Conservation (phyloP, 2,329 filamentous ascomycete genomes). For the Beauveria sp. region DNA sequence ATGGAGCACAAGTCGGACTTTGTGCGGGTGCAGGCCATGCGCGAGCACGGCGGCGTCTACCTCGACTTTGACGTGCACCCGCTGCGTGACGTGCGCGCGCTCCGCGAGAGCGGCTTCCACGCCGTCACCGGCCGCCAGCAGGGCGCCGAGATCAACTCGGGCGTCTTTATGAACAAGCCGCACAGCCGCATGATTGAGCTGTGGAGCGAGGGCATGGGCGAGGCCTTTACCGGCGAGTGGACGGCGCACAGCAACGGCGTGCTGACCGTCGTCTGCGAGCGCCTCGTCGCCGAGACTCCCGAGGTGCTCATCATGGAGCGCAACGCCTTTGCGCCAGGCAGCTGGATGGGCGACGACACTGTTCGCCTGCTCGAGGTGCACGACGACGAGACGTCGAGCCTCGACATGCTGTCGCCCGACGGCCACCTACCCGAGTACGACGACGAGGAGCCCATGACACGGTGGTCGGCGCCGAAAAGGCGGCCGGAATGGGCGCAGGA, state of each 20-base stretch:
- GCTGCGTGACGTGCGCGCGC: conserved; percentile 8
- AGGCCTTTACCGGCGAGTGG: conserved; percentile 18
- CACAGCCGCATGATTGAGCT: not conserved
- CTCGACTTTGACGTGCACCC: conserved; percentile 14
- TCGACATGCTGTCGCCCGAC: not conserved
- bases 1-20: conserved; percentile 19
- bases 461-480: not conserved
- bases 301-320: conserved; percentile 18
- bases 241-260: conserved; percentile 17
- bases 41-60: conserved; percentile 13
- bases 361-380: conserved; percentile 9
- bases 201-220: conserved; percentile 14
- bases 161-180: conserved; percentile 11
- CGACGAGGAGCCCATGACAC: not conserved
- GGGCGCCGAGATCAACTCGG: conserved; percentile 12
- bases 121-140: conserved; percentile 11
- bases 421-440: not conserved
- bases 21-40: conserved; percentile 15
- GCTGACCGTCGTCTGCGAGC: conserved; percentile 31
- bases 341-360: conserved; percentile 11
- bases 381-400: conserved; percentile 3
- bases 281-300: conserved; percentile 27
- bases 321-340: conserved; percentile 15
- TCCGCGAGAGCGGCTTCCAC: conserved; percentile 14
- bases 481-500: conserved; percentile 9